Conservation (phyloP, 2,329 filamentous ascomycete genomes). For the Epichloe uncinata region DNA sequence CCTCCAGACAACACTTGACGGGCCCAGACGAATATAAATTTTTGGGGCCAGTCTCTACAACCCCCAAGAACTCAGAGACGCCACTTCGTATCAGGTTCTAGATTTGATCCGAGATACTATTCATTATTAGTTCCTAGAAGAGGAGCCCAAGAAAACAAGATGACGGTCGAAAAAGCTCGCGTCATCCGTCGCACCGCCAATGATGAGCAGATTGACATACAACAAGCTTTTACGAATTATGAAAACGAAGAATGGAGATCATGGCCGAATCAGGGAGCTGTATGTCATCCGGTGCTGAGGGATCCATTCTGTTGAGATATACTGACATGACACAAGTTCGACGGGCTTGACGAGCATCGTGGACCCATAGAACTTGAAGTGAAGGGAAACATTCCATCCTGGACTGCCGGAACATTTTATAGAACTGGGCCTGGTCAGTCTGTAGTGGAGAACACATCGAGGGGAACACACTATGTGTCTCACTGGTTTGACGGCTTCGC, state of each 20-base stretch:
- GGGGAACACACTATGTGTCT: constrained; percentile 45
- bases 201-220: constrained; percentile 15
- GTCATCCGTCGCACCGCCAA: constrained; percentile 15
- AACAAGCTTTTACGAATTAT: constrained; percentile 14
- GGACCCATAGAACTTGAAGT: constrained; percentile 51
- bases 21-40: not conserved
- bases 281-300: constrained; percentile 12
- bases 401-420: constrained; percentile 59
- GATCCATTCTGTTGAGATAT: not conserved
- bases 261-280: constrained; percentile 36
- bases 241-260: constrained; percentile 22
- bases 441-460: constrained; percentile 42
- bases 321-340: constrained; percentile 38
- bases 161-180: constrained; percentile 13
- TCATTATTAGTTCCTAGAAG: too few species aligned
- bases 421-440: constrained; percentile 60
- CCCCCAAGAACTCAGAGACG: too few species aligned
- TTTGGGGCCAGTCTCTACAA: not conserved
- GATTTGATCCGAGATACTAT: too few species aligned
- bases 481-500: constrained; percentile 79
- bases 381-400: constrained; percentile 53
- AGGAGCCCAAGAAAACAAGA: not conserved
- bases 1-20: not conserved
- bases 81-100: too few species aligned
- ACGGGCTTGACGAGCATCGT: constrained; percentile 52